Evolutionary conservation across 2,329 filamentous ascomycete species (phyloP), one percentile per base, ranked within the genome.

Genomic region (Pseudogymnoascus sp.): DNA sequence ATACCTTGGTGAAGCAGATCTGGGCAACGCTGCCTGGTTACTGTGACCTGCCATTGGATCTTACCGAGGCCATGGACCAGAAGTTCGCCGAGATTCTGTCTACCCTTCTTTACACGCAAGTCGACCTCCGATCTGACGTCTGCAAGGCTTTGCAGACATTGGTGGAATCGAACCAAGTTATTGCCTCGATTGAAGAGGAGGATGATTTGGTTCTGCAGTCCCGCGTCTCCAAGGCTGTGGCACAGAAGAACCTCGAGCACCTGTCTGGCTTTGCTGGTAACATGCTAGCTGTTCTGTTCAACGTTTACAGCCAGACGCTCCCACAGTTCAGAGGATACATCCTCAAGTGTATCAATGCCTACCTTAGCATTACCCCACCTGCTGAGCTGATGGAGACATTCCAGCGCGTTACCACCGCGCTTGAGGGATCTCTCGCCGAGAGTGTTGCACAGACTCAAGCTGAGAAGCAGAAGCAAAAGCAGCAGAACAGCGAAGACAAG

Each of bases 241-340:
- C 94, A 0, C 78, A 85, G 72, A 86, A 87, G 74, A 97, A 97
- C 70, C 76, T 97, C 38, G 78, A 84, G n/a, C 87, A 96, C 71
- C 79, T 99, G 11, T 85, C 90, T 14, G 78, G 78, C 1, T 92
- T 94, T 70, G 82, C 93, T 1, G 88, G 88, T 63, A 97, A 97
- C 69, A 83, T 99, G 75, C 83, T 99, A 41, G 92, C 94, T 6
- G 93, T 97, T 0, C 78, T 99, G n/a, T 97, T 99, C 80, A 99
- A 99, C 71, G 93, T 99, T 47, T 99, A 99, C 77, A 96, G 90
- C 65, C 90, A 97, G 74, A 99, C 94, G 0, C 80, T 99, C 25
- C 93, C 94, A 2, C 91, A 97, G 70, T 94, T 90, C 70, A 84
- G 94, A 67, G 92, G 91, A 0, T 91, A 90, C 18, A 94, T 99